Evolutionary conservation across 305 asterid genomes (phyloP).

Genomic region (Fraxinus dipetala): DNA sequence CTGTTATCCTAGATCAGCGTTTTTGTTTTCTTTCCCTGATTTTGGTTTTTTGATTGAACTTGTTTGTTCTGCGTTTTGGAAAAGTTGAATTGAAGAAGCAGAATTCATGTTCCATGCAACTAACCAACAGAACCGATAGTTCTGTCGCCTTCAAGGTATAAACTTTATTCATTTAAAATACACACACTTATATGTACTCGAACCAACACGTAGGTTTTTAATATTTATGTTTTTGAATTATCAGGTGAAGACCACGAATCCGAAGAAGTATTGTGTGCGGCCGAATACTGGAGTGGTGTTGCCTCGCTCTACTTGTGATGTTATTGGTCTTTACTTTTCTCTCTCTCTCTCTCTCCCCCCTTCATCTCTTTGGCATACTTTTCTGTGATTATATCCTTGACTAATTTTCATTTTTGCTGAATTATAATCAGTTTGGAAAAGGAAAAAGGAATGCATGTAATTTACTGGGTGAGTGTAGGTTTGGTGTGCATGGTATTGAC

Average conservation of each 20-base stretch:
- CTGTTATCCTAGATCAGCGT: slow-evolving; percentile 33
- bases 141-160: slow-evolving; percentile 70
- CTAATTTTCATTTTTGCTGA: slow-evolving; percentile 1
- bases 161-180: not conserved
- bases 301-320: slow-evolving; percentile 64
- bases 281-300: slow-evolving; percentile 70
- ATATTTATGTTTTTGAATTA: slow-evolving; percentile 13
- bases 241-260: slow-evolving; percentile 79
- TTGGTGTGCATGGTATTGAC: not conserved
- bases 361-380: not conserved
- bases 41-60: slow-evolving; percentile 10
- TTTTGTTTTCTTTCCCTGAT: slow-evolving; percentile 16
- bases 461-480: not conserved
- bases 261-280: slow-evolving; percentile 79
- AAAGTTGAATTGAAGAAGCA: slow-evolving; percentile 79
- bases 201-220: not conserved
- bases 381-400: not conserved
- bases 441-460: not conserved
- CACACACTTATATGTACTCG: not conserved
- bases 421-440: slow-evolving; percentile 11
- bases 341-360: not conserved
- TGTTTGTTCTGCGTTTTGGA: slow-evolving; percentile 11
- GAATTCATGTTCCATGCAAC: slow-evolving; percentile 57
- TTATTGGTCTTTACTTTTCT: slow-evolving; percentile 42
- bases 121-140: slow-evolving; percentile 57